Evolutionary conservation across 371 early-diverging fungal genomes (phyloP), one percentile per base, ranked within the genome.

Genomic region (Syncephalis plumigaleata): DNA sequence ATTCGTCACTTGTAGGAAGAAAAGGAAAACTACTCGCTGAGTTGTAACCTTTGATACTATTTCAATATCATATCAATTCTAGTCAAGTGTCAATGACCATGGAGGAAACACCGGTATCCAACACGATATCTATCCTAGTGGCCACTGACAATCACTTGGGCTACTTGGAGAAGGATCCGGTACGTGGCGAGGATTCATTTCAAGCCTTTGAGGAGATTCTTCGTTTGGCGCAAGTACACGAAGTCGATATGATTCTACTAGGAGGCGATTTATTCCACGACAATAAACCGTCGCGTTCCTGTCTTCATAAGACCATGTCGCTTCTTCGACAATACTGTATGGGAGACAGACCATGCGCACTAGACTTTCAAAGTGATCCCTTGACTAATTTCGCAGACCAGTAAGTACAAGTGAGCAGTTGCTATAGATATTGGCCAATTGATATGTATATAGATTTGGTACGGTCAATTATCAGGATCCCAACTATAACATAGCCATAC

Each of bases 251-350:
- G 63, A 70, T 98, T 2, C 61, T 98, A 20, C 74, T 98, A n/a
- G 97, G 95, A 13, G 99, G 99, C 16, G 99, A 99, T 67, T 71
- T 99, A 20, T 99, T 98, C 64, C 98, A 99, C 58, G 89, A 96
- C 26, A 97, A 91, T 65, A 80, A 81, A 53, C 99, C 99, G 0
- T 86, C 92, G n/a, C 74, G 87, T 18, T 69, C 77, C 40, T 75
- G 81, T 25, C 59, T 97, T 39, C 69, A 87, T 58, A 64, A 65
- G 39, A 78, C 90, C 0, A 76, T 95, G 59, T 59, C 65, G 3
- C 56, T 98, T 25, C 59, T 99, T 16, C 67, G 88, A 36, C 61
- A 74, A 47, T 79, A 91, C 57, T 89, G 89, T 46, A 56, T 92
- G 55, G 96, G 96, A 0, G 77, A 81, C 42, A 67, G 72, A 21